Conservation (phyloP, 1,139 yeast genomes). For the Dujonia santamariae region DNA sequence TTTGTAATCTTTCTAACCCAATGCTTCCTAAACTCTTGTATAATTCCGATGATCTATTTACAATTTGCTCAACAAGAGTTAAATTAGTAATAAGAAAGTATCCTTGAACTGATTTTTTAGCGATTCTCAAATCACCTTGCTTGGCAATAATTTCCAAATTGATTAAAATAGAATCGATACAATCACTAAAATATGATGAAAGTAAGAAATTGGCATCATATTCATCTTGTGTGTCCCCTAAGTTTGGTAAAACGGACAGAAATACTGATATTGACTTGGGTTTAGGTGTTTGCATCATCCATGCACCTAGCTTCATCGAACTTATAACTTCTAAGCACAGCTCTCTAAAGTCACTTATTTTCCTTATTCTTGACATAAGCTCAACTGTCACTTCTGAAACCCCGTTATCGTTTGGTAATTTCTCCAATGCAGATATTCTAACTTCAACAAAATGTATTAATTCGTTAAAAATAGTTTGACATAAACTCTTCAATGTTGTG, state of each 20-base stretch:
- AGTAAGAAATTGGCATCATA: conserved; percentile 47
- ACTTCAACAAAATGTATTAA: conserved; percentile 54
- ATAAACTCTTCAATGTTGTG: conserved; percentile 16
- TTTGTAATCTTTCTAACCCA: conserved; percentile 66
- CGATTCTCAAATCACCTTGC: conserved; percentile 17
- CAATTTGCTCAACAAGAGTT: conserved; percentile 70
- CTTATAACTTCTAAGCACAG: conserved; percentile 54
- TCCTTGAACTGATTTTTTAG: conserved; percentile 58
- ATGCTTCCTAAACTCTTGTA: conserved; percentile 55
- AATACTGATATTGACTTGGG: conserved; percentile 50
- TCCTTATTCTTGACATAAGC: conserved; percentile 57
- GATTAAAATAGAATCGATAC: conserved; percentile 68
- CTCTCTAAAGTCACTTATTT: conserved; percentile 59
- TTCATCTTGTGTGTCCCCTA: conserved; percentile 25
- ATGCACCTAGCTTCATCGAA: conserved; percentile 55
- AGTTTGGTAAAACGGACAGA: conserved; percentile 40
- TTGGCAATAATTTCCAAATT: conserved; percentile 54
- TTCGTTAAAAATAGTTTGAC: conserved; percentile 50
- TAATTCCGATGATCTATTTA: conserved; percentile 56
- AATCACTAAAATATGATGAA: conserved; percentile 67
- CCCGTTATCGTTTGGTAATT: conserved; percentile 58
- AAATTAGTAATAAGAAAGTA: conserved; percentile 69
- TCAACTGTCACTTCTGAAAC: conserved; percentile 72
- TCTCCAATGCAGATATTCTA: conserved; percentile 41
- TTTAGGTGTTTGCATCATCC: conserved; percentile 61